Evolutionary conservation across 2,329 filamentous ascomycete species (phyloP).

Genomic region (Balansia obtecta): DNA sequence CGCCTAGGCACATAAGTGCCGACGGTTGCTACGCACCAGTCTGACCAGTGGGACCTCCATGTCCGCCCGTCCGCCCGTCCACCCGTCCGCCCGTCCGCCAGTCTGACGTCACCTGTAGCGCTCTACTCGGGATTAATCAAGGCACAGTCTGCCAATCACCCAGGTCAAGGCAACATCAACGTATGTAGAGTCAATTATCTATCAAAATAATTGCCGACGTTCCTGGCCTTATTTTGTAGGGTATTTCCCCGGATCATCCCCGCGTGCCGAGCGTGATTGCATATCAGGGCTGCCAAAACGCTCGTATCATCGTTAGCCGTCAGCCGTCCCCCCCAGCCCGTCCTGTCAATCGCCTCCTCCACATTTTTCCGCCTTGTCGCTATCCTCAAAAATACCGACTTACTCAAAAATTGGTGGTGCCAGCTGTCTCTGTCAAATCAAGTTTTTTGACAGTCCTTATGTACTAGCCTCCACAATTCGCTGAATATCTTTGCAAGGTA

Average conservation of each 20-base stretch:
- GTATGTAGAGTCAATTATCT: background rate
- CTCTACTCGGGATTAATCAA: too few relatives aligned
- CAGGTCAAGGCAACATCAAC: background rate
- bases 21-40: too few relatives aligned
- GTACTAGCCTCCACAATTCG: background rate
- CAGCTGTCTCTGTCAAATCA: background rate
- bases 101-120: too few relatives aligned
- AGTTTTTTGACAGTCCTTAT: background rate
- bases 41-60: too few relatives aligned
- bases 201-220: conserved; percentile 1
- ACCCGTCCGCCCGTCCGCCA: too few relatives aligned
- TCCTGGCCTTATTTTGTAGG: conserved; percentile 3
- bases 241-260: background rate
- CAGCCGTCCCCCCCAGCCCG: background rate
- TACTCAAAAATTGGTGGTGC: background rate
- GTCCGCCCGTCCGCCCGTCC: too few relatives aligned
- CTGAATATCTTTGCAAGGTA: conserved; percentile 3
- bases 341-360: background rate
- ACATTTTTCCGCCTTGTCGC: background rate
- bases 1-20: too few relatives aligned
- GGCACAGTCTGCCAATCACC: too few relatives aligned
- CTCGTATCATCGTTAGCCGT: background rate
- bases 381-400: background rate
- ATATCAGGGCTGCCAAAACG: conserved; percentile 1
- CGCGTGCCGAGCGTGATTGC: background rate